These are phyloP conservation scores for Crucihimalaya himalaica DNA, from an alignment of 345 rosid species.

Conservation along the genomic window DNA sequence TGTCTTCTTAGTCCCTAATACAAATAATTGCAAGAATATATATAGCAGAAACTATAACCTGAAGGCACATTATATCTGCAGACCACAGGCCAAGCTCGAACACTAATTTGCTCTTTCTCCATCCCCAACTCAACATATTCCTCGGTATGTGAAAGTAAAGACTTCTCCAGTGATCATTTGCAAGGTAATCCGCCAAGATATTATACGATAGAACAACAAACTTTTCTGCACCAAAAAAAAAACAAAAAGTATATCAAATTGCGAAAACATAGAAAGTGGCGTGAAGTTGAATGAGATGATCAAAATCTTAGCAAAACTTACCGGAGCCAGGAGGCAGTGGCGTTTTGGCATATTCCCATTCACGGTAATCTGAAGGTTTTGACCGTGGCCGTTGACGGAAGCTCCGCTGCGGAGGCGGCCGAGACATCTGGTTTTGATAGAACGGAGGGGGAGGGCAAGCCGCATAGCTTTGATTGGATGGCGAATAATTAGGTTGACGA, in stretches of 20 bases:
- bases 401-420: slow-evolving; percentile 48
- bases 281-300: neutral
- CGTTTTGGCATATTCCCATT: slow-evolving; percentile 70
- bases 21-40: neutral
- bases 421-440: slow-evolving; percentile 48
- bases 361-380: slow-evolving; percentile 66
- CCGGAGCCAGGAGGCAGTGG: slow-evolving; percentile 61
- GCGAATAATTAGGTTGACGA: slow-evolving; percentile 37
- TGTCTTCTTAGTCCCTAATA: neutral
- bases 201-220: slow-evolving; percentile 83
- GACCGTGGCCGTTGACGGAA: slow-evolving; percentile 46
- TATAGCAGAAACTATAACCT: slow-evolving; percentile 48
- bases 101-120: slow-evolving; percentile 71
- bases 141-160: slow-evolving; percentile 86
- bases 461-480: slow-evolving; percentile 27
- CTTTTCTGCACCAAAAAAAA: slow-evolving; percentile 50
- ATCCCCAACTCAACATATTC: slow-evolving; percentile 74
- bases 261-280: no score
- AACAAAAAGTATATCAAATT: no score
- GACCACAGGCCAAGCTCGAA: slow-evolving; percentile 93
- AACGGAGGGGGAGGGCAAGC: slow-evolving; percentile 44
- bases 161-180: slow-evolving; percentile 64
- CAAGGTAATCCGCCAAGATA: slow-evolving; percentile 91
- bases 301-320: slow-evolving; percentile 29
- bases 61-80: slow-evolving; percentile 94